These are phyloP conservation scores for Aspergillus novofumigatus DNA, from an alignment of 2,329 filamentous ascomycete species.

Conservation along the genomic window DNA sequence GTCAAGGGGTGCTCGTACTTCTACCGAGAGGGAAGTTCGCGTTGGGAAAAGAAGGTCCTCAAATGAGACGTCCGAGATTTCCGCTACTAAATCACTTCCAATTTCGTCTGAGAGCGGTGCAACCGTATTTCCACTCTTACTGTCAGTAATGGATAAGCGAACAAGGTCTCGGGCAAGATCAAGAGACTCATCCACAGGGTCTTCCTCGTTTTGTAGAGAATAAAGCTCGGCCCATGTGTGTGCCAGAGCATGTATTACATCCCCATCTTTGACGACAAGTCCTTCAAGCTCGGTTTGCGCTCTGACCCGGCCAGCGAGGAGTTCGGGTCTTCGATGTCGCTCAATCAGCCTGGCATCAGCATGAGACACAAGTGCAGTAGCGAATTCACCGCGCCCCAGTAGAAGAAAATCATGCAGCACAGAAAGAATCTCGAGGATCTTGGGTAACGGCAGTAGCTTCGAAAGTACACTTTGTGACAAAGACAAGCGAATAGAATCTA, in stretches of 20 bases:
- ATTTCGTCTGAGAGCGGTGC: conserved; percentile 17
- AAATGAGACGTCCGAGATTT: conserved; percentile 53
- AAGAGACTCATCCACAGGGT: conserved; percentile 67
- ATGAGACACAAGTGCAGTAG: conserved; percentile 77
- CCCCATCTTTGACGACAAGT: conserved; percentile 76
- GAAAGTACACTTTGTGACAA: conserved; percentile 81
- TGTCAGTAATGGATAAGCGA: conserved; percentile 53
- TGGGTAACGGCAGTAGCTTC: conserved; percentile 71
- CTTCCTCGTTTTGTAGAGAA: conserved; percentile 74
- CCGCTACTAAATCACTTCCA: conserved; percentile 20
- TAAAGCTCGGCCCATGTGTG: conserved; percentile 76
- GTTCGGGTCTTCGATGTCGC: conserved; percentile 61
- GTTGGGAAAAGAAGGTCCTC: conserved; percentile 77
- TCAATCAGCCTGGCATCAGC: conserved; percentile 75
- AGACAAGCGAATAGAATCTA: conserved; percentile 72
- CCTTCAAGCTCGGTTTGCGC: conserved; percentile 54
- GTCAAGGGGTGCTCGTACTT: conserved; percentile 76
- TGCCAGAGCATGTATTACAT: conserved; percentile 71
- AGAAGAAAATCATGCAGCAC: conserved; percentile 84
- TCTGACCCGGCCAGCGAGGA: conserved; percentile 47
- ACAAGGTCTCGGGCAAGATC: conserved; percentile 78
- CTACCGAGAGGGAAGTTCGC: conserved; percentile 65
- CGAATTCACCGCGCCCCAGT: conserved; percentile 84
- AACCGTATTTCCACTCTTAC: conserved; percentile 28
- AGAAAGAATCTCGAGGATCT: conserved; percentile 71